Evolutionary conservation across 108 stramenopile genomes (phyloP).

Genomic region (Aureococcus anophagefferens): DNA sequence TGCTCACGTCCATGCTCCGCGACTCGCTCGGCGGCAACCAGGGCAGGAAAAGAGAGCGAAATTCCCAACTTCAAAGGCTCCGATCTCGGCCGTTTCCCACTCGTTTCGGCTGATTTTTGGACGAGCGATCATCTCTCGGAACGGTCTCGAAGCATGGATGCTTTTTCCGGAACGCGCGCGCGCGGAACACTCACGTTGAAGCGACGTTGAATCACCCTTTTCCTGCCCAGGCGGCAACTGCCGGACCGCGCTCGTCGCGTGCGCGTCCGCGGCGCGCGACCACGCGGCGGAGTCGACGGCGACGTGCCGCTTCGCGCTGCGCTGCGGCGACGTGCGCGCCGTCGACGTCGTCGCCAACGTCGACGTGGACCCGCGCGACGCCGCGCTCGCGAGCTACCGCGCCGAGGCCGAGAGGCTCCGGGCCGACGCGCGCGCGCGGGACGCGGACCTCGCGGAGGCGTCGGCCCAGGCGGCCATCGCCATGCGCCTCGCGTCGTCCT

Average conservation of each 20-base stretch:
- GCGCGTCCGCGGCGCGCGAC: slow-evolving; percentile 5
- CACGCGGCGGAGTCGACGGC: slow-evolving; percentile 21
- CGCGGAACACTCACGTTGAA: too few species aligned
- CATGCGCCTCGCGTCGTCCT: neutral
- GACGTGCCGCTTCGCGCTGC: slow-evolving; percentile 35
- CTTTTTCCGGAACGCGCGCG: too few species aligned
- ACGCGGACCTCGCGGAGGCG: neutral
- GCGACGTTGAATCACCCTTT: too few species aligned
- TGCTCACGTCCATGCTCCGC: slow-evolving; percentile 39
- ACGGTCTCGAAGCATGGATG: too few species aligned
- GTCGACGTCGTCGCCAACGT: neutral
- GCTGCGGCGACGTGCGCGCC: slow-evolving; percentile 15
- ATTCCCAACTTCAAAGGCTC: too few species aligned
- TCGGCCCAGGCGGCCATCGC: neutral
- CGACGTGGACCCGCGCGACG: neutral
- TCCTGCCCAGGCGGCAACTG: too few species aligned
- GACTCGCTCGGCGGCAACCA: slow-evolving; percentile 47
- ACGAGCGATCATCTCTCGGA: too few species aligned
- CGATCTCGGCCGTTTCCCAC: too few species aligned
- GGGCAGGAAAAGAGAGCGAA: too few species aligned
- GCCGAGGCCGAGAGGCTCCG: neutral
- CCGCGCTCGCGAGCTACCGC: neutral
- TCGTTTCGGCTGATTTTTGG: too few species aligned
- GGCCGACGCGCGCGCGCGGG: neutral
- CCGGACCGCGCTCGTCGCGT: slow-evolving; percentile 13